Evolutionary conservation across 2,329 filamentous ascomycete species (phyloP), one percentile per base, ranked within the genome.

Genomic region (Ramularia endophylla): DNA sequence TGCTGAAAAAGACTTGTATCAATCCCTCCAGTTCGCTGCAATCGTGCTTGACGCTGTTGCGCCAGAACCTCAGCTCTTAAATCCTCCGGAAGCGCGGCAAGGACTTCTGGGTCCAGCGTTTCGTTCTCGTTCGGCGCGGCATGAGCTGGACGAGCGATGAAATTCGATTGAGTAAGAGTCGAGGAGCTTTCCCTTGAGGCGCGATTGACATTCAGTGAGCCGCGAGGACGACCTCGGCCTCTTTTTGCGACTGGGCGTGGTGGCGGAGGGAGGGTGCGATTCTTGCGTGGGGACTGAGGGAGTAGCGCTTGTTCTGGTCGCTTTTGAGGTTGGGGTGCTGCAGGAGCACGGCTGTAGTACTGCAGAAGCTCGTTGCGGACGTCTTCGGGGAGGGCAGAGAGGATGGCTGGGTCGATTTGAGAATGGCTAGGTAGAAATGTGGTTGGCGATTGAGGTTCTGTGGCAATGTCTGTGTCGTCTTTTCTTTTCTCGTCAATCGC

Each of bases 381-480:
- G 47, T 95, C 87, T 27, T 84, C 80, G 0, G 92, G 92, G 1
- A 98, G 70, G 1, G 85, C 86, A 30, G 82, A 77, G 48, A 97
- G 83, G 2, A 88, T 85, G 30, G 90, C 87, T 0, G 80, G 81
- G 56, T 98, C 92, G 15, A 97, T 73, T 53, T 94, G 86, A 0
- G 87, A 83, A 18, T 87, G 80, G 2, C 78, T 78, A 3, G 80
- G 63, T 5, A 68, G 56, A 19, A 66, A 61, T 18, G 60, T 56
- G 16, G 58, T 47, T 9, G 53, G 57, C 5, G 56, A 55, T 17
- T 57, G 50, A n/a, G 48, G 44, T 41, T 51, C 45, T 3, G 50
- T 50, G 8, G 39, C 22, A 8, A 41, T 18, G 7, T 38, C 45
- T 67, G 59, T 42, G 5, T 44, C 38, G 18, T 18, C 27, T 16